A percentile compares a stretch with the other conserved stretches of the same genome.
Conservation (phyloP, 1,284 basidiomycete genomes). For the Apiotrichum gamsii region DNA sequence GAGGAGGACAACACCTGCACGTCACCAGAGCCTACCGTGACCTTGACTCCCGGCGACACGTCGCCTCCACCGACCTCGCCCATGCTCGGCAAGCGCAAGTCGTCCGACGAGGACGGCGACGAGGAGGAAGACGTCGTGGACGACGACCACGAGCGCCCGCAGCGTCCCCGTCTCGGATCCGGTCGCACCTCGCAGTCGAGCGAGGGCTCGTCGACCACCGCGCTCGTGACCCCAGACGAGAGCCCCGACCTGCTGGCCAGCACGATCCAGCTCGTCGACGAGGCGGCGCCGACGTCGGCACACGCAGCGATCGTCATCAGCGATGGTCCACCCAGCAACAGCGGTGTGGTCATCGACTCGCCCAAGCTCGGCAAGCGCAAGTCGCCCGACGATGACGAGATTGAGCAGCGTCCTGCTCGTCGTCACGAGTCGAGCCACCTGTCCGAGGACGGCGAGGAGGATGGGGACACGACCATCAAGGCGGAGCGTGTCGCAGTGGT, state of each 20-base stretch:
- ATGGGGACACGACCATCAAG: constrained; percentile 12
- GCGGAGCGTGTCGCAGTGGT: constrained; percentile 4
- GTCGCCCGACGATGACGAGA: constrained; percentile 8
- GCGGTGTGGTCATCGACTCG: neutral
- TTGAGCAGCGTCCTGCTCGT: neutral
- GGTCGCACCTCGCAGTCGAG: constrained; percentile 11
- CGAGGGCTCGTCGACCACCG: constrained; percentile 8
- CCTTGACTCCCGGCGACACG: too few species aligned
- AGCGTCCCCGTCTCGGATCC: constrained; percentile 9
- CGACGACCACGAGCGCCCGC: neutral
- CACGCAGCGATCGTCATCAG: neutral
- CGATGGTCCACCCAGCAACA: neutral
- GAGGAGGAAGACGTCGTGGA: neutral
- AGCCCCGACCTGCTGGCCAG: constrained; percentile 12
- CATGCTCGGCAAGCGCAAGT: constrained; percentile 10
- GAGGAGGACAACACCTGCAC: neutral
- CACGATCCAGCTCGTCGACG: constrained; percentile 8
- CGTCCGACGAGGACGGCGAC: neutral
- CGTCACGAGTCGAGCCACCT: neutral
- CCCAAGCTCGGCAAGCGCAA: constrained; percentile 16
- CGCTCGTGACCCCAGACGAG: constrained; percentile 13
- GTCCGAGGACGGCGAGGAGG: neutral
- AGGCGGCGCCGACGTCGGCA: neutral
- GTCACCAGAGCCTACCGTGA: too few species aligned
- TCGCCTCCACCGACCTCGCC: neutral